Conservation (phyloP, 2,329 filamentous ascomycete genomes). For the Erysiphe pulchra region DNA sequence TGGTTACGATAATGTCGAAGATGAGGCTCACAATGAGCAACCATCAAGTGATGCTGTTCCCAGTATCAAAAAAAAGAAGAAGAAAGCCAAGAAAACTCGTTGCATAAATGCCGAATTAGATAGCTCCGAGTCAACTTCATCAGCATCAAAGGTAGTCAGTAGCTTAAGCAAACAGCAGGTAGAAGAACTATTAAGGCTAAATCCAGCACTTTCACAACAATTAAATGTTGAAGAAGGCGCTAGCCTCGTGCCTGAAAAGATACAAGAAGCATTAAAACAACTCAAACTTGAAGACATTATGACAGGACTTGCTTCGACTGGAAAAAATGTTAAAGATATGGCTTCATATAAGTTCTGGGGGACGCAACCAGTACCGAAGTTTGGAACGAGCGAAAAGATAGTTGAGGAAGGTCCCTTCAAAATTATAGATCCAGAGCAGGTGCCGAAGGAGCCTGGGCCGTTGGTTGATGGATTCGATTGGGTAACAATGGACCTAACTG, state of each 20-base stretch:
- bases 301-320: conserved; percentile 48
- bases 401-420: conserved; percentile 63
- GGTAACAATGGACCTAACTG: conserved; percentile 67
- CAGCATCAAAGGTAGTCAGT: conserved; percentile 16
- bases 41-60: neutral
- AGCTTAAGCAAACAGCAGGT: conserved; percentile 30
- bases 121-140: conserved; percentile 5
- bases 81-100: conserved; percentile 42
- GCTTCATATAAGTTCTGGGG: conserved; percentile 96
- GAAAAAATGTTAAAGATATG: conserved; percentile 90
- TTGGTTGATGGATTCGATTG: conserved; percentile 77
- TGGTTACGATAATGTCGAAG: neutral
- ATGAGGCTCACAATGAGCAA: neutral
- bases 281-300: conserved; percentile 46
- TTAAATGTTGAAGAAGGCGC: conserved; percentile 16
- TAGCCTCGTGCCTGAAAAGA: conserved; percentile 14
- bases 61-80: conserved; percentile 19
- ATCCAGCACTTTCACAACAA: conserved; percentile 45
- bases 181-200: conserved; percentile 41
- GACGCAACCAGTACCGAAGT: conserved; percentile 81
- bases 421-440: conserved; percentile 49
- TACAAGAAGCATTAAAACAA: conserved; percentile 29
- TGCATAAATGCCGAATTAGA: conserved; percentile 19
- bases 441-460: conserved; percentile 50
- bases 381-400: conserved; percentile 32